These are phyloP conservation scores for Eucalyptus globulus DNA, from an alignment of 345 rosid genomes.

Conservation along the genomic window DNA sequence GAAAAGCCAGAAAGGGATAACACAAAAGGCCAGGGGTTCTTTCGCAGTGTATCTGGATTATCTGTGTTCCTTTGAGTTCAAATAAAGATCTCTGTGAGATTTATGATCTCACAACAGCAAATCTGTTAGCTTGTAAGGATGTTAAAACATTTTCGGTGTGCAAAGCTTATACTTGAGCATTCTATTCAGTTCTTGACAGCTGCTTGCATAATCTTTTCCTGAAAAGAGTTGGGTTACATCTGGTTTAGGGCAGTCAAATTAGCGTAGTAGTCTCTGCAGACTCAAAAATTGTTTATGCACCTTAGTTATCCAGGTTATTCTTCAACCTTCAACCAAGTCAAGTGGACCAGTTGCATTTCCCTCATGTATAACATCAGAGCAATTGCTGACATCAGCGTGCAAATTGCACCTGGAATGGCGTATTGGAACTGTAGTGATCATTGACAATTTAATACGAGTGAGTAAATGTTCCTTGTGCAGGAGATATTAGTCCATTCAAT, in stretches of 20 bases:
- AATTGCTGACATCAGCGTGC: background rate
- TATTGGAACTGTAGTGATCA: background rate
- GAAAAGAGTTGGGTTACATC: background rate
- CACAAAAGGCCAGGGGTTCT: background rate
- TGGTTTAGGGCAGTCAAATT: background rate
- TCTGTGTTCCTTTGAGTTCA: background rate
- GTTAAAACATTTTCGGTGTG: background rate
- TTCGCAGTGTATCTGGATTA: background rate
- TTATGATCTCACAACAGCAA: background rate
- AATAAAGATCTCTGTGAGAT: background rate
- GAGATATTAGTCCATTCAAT: background rate
- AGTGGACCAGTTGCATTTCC: background rate
- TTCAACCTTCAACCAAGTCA: background rate
- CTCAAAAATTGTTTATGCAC: background rate
- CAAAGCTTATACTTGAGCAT: background rate
- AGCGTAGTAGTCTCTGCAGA: background rate
- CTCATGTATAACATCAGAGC: background rate
- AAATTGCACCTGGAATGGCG: background rate
- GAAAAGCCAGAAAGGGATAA: background rate
- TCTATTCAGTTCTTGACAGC: background rate
- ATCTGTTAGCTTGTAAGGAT: background rate
- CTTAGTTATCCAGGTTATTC: background rate
- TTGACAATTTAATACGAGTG: background rate
- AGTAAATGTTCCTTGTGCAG: background rate
- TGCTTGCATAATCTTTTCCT: background rate